These are phyloP conservation scores for Candida jianshihensis DNA, from an alignment of 805 yeast species.

Conservation along the genomic window DNA sequence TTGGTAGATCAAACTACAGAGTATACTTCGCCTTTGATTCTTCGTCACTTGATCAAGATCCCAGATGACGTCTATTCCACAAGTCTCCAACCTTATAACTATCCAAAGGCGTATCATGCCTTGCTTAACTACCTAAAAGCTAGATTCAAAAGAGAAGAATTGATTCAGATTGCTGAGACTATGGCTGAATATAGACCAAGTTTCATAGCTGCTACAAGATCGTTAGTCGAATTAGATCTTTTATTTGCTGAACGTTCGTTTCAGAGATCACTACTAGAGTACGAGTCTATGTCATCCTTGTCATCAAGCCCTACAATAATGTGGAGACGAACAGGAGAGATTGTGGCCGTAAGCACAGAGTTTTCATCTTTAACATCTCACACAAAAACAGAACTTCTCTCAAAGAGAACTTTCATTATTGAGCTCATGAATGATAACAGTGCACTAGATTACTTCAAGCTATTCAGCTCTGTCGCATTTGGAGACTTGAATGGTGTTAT, in stretches of 20 bases:
- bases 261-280: slow-evolving; percentile 51
- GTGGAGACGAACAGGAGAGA: slow-evolving; percentile 84
- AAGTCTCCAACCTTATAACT: slow-evolving; percentile 77
- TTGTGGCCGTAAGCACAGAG: slow-evolving; percentile 72
- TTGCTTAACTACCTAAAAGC: slow-evolving; percentile 67
- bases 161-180: slow-evolving; percentile 48
- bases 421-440: slow-evolving; percentile 80
- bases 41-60: slow-evolving; percentile 51
- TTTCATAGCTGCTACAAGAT: slow-evolving; percentile 69
- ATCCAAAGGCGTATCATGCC: slow-evolving; percentile 88
- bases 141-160: slow-evolving; percentile 62
- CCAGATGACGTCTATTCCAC: slow-evolving; percentile 80
- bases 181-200: slow-evolving; percentile 59
- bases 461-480: slow-evolving; percentile 55
- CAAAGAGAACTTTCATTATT: slow-evolving; percentile 61
- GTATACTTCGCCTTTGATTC: slow-evolving; percentile 50
- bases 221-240: slow-evolving; percentile 63
- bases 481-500: slow-evolving; percentile 32
- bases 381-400: slow-evolving; percentile 46
- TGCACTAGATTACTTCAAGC: slow-evolving; percentile 62
- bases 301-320: slow-evolving; percentile 76
- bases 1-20: slow-evolving; percentile 20
- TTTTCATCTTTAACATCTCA: slow-evolving; percentile 65
- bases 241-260: slow-evolving; percentile 54
- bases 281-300: slow-evolving; percentile 39